Evolutionary conservation across 257 asterid species (phyloP).

Genomic region (Solanum sejunctum): DNA sequence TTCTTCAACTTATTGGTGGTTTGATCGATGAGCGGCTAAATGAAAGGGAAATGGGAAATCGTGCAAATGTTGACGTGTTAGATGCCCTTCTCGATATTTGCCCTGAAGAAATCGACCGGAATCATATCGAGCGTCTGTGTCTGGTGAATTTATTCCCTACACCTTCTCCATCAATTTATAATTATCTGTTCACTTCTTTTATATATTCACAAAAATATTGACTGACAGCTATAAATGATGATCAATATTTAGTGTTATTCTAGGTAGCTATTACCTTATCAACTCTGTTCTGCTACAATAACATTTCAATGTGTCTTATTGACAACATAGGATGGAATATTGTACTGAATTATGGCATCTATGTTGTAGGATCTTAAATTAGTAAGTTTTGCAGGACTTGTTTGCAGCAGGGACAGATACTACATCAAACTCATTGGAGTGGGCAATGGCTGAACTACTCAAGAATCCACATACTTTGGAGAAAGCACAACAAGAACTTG

Average conservation of each 20-base stretch:
- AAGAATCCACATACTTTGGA: constrained; percentile 7
- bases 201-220: not conserved
- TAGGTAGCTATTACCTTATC: not conserved
- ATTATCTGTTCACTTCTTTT: not conserved
- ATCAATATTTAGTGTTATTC: not conserved
- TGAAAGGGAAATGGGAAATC: not conserved
- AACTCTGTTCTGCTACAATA: not conserved
- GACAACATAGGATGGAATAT: not conserved
- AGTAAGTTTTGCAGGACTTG: constrained; percentile 10
- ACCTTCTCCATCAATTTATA: not conserved
- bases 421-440: constrained; percentile 9
- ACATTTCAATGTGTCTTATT: not conserved
- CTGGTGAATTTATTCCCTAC: constrained; percentile 21
- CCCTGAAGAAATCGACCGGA: constrained; percentile 46
- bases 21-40: constrained; percentile 28
- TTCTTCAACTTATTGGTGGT: constrained; percentile 19
- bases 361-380: not conserved
- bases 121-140: constrained; percentile 60
- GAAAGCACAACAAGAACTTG: constrained; percentile 18
- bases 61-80: constrained; percentile 16
- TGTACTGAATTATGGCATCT: not conserved
- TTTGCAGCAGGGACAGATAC: constrained; percentile 22
- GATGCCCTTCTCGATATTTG: constrained; percentile 10
- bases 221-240: too few relatives aligned
- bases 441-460: constrained; percentile 21